Evolutionary conservation across 169 alveolate genomes (phyloP), one percentile per base, ranked within the genome.

Genomic region (Besnoitia besnoiti): DNA sequence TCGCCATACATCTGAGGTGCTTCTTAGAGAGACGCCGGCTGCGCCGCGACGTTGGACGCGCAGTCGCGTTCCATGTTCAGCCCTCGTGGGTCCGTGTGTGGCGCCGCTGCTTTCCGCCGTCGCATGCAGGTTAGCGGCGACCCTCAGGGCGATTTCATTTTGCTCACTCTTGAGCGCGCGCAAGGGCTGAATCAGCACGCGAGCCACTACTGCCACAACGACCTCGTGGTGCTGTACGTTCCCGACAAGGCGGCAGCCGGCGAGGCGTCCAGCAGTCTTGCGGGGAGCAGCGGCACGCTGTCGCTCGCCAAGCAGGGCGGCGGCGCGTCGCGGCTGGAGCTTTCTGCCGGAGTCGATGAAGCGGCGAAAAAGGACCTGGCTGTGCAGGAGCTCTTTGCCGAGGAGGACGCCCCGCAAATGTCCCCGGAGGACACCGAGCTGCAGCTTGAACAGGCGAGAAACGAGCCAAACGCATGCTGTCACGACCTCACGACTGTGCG

Each of bases 141-240:
- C 24, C 82, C 47, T 1, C 47, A 73, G 16, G 82, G 82, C 40
- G 82, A 73, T 19, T 73, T 73, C 46, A 73, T 73, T 42, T 73
- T 10, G 3, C 82, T 73, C 46, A 73, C 47, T 5, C 82, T 73
- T 16, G 82, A 37, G 44, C 82, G 82, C n/a, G 47, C 82, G 39
- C 47, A 37, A 30, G 7, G 14, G n/a, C 46, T 73, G 8, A 35
- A 7, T 30, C 47, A 39, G 1, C 46, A 37, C 82, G 12, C 82
- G n/a, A 73, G 39, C 12, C 82, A 73, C 82, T 91, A 84, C 61
- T 84, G 88, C 50, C 88, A 91, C 82, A 89, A 85, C 30, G 94
- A 91, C 62, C 49, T 91, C 61, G 94, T 91, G 24, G 47, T 91
- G 46, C 79, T 91, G 79, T 91, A 80, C 50, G 30, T 84, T 8